These are phyloP conservation scores for Zygosaccharomyces bisporus DNA, from an alignment of 805 yeast species.

Conservation along the genomic window DNA sequence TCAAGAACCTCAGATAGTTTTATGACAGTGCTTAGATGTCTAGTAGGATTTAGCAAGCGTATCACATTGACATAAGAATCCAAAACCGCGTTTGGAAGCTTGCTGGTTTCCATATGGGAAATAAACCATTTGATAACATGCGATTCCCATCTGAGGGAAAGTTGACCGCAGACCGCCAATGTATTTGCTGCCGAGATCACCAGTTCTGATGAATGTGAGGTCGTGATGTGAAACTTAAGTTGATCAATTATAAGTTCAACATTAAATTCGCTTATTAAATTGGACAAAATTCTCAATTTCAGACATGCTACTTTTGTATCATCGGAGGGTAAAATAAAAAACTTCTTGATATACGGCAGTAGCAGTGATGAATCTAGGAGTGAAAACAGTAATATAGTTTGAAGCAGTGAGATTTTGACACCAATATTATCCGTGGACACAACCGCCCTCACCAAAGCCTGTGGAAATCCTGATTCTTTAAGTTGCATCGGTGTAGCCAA, in stretches of 20 bases:
- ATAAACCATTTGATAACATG: constrained; percentile 64
- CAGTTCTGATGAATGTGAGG: constrained; percentile 28
- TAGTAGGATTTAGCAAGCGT: constrained; percentile 54
- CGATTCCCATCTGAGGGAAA: constrained; percentile 46
- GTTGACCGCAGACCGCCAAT: constrained; percentile 56
- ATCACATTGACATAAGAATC: constrained; percentile 71
- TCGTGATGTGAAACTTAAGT: constrained; percentile 52
- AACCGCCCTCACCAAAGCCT: constrained; percentile 45
- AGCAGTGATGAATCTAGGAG: constrained; percentile 35
- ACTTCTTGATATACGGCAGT: constrained; percentile 41
- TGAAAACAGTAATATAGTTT: constrained; percentile 42
- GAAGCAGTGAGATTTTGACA: constrained; percentile 41
- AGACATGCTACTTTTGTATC: constrained; percentile 40
- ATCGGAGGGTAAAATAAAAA: constrained; percentile 59
- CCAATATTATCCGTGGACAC: constrained; percentile 35
- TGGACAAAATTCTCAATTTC: constrained; percentile 60
- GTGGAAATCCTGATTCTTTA: constrained; percentile 46
- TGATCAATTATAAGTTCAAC: constrained; percentile 54
- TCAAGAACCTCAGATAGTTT: constrained; percentile 42
- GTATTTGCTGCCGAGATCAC: constrained; percentile 52
- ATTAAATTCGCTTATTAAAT: constrained; percentile 52
- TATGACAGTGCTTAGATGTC: constrained; percentile 52
- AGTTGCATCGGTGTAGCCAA: constrained; percentile 57
- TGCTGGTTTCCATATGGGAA: constrained; percentile 39
- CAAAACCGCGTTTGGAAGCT: constrained; percentile 36